Conservation (phyloP, 495 filamentous ascomycete genomes). For the Aspergillus egyptiacus region DNA sequence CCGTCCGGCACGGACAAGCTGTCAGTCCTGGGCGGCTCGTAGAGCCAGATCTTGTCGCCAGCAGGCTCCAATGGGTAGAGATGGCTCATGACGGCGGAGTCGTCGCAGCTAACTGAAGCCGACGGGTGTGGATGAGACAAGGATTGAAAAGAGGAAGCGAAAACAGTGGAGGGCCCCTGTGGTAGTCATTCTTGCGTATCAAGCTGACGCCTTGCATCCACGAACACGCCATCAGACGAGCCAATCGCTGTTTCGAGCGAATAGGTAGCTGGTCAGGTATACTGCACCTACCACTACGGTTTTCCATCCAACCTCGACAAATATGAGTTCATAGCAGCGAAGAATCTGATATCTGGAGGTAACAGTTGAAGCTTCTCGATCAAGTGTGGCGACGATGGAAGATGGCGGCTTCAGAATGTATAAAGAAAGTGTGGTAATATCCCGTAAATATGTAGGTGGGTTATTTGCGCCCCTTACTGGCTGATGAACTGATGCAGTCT, state of each 20-base stretch:
- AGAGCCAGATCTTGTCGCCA: conserved; percentile 18
- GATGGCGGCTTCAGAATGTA: not conserved
- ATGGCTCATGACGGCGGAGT: not conserved
- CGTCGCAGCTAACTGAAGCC: not conserved
- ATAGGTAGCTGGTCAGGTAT: not conserved
- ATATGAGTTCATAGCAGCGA: too few species aligned
- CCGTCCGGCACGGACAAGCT: not conserved
- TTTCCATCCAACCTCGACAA: too few species aligned
- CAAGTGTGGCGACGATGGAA: not conserved
- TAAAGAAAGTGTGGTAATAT: not conserved
- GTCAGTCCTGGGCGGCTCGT: conserved; percentile 11
- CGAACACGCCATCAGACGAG: not conserved
- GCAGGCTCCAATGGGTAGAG: conserved; percentile 1
- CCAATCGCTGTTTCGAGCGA: not conserved
- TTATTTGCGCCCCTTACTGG: not conserved
- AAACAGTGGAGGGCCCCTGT: not conserved
- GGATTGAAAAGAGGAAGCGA: not conserved
- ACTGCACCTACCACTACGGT: too few species aligned
- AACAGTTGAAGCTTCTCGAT: too few species aligned
- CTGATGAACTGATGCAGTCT: too few species aligned
- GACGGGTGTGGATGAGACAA: not conserved
- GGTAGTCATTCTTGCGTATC: not conserved
- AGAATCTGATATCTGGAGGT: too few species aligned
- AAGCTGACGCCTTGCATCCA: not conserved
- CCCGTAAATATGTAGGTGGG: not conserved